Evolutionary conservation across 2,329 filamentous ascomycete species (phyloP), one percentile per base, ranked within the genome.

Genomic region (Metarhizium sp.): DNA sequence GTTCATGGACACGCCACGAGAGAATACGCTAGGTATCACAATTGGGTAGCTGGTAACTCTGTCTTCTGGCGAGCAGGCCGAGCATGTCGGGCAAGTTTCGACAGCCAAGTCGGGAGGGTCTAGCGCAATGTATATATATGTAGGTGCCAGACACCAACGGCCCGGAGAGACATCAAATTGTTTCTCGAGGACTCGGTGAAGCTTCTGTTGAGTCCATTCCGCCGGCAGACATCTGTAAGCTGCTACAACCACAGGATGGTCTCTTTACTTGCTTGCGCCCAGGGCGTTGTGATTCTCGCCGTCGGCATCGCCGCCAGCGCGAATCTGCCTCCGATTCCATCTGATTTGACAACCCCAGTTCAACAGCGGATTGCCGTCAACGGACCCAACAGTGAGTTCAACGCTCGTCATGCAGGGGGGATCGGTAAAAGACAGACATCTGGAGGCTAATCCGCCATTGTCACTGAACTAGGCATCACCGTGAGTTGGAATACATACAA

Each of bases 401-500:
- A 49, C 4, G 16, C 49, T 16, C 38, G 3, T 2, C 8, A 36
- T 36, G 34, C 0, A 36, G 13, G 8, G 34, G 34, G 8, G 1
- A 4, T 36, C 13, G 34, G 7, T 11, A 34, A 5, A 40, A 16
- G 38, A 13, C 14, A 5, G 4, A 20, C 20, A 20, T 20, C 20
- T 20, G 20, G 20, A 14, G 10, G 51, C 30, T 20, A 11, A 43
- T 25, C 25, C 16, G n/a, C 3, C 5, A 20, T 45, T 0, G 6
- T 45, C 18, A 11, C 29, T 14, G 38, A n/a, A 6, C 16, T 47
- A 81, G 78, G 74, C 38, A 70, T 81, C 6, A 75, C 76, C 0
- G 68, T 83, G 40, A 78, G 74, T 1, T 83, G 79, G 79, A 82
- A 82, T 61, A 83, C 79, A 0, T 82, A 81, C 61, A 58, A 72